Evolutionary conservation across 306 rosid genomes (phyloP), one percentile per base, ranked within the genome.

Genomic region (Nissolia schottii): DNA sequence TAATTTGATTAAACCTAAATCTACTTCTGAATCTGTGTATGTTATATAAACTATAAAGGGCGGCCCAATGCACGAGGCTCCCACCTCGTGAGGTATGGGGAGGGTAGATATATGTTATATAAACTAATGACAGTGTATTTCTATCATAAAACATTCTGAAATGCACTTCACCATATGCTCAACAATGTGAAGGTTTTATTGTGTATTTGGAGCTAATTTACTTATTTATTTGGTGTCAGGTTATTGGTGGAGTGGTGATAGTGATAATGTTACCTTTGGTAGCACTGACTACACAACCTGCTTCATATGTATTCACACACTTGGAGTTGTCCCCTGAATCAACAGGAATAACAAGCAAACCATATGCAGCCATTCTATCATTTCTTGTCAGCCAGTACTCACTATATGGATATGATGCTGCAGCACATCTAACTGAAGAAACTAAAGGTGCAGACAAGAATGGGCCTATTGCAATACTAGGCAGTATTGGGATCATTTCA

Each of bases 361-460:
- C 97, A n/a, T 92, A 92, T 83, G 97, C 90, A 22, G 92, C 86
- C 35, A 60, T 92, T 74, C 80, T 92, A 37, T 79, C 97, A 28
- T 83, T 92, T 79, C 97, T 92, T 38, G 93, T 92, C 5, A 92
- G 97, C 64, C 93, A 89, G 73, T 92, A 92, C 71, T 92, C 96
- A 20, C 84, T 92, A 0, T 92, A 87, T 68, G 97, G 97, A 76
- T 92, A 92, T 61, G 97, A 92, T 84, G 96, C 97, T 24, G 96
- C 97, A 53, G 97, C 96, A 32, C 97, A 92, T 86, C 49, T 92
- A 49, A 92, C 97, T 3, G 93, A 92, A 80, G 97, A 92, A 86
- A 89, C 97, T 48, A 92, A 77, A 86, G 93, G 92, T 19, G 96
- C 97, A 13, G 97, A 89, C 73, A 92, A 81, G 84, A 92, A 89